Evolutionary conservation across 2,329 filamentous ascomycete genomes (phyloP).

Genomic region (Aspergillus cejpii): DNA sequence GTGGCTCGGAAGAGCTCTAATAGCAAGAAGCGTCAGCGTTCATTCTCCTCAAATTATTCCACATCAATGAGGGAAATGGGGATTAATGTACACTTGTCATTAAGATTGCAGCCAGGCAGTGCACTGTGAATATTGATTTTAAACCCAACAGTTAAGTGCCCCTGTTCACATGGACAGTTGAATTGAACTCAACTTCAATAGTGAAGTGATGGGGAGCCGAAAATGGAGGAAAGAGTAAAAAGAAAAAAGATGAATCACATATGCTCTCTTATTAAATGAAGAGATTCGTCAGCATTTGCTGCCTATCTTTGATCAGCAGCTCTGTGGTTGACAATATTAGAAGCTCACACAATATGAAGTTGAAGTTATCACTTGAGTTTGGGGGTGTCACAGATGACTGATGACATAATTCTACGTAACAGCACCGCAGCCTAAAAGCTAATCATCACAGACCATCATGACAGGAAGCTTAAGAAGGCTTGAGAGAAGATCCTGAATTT

Average conservation of each 20-base stretch:
- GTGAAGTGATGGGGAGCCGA: slow-evolving; percentile 12
- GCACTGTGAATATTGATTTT: slow-evolving; percentile 15
- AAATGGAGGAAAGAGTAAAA: background rate
- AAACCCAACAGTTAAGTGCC: slow-evolving; percentile 20
- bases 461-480: background rate
- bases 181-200: slow-evolving; percentile 9
- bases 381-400: slow-evolving; percentile 17
- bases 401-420: slow-evolving; percentile 27
- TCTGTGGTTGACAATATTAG: slow-evolving; percentile 8
- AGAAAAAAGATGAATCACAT: background rate
- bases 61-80: background rate
- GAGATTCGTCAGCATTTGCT: slow-evolving; percentile 2
- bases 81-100: slow-evolving; percentile 18
- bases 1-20: slow-evolving; percentile 25
- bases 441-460: background rate
- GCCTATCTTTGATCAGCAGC: slow-evolving; percentile 7
- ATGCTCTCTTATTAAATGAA: background rate
- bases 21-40: slow-evolving; percentile 22
- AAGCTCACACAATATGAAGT: slow-evolving; percentile 17
- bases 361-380: slow-evolving; percentile 12
- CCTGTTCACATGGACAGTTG: slow-evolving; percentile 22
- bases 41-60: slow-evolving; percentile 2
- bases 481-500: background rate
- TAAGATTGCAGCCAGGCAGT: slow-evolving; percentile 16
- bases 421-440: slow-evolving; percentile 16